Conservation (phyloP, 2,329 filamentous ascomycete genomes). For the Claviceps sorghi region DNA sequence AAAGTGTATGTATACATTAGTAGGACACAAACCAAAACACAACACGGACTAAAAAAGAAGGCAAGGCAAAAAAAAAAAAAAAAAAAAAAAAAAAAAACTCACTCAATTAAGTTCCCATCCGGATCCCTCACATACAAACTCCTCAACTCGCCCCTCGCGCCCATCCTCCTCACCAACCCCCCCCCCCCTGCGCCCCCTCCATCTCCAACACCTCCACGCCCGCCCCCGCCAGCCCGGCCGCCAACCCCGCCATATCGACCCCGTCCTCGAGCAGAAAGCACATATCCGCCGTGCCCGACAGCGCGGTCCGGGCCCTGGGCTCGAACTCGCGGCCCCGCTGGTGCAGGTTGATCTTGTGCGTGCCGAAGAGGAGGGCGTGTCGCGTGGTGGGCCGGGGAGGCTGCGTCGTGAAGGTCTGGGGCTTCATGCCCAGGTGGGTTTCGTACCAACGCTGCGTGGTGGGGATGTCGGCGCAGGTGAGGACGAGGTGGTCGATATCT, state of each 20-base stretch:
- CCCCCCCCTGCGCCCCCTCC: conserved; percentile 22
- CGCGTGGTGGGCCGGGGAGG: conserved; percentile 19
- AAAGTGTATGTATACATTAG: no score
- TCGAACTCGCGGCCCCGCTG: conserved; percentile 43
- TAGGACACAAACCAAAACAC: no score
- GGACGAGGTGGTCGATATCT: conserved; percentile 45
- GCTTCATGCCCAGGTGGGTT: conserved; percentile 36
- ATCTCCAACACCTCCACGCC: no score
- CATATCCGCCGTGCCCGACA: conserved; percentile 43
- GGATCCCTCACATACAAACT: conserved; percentile 48
- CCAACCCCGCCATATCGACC: conserved; percentile 28
- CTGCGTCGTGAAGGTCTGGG: conserved; percentile 32
- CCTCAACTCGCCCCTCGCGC: conserved; percentile 18
- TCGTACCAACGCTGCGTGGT: conserved; percentile 41
- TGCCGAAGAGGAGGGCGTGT: conserved; percentile 40
- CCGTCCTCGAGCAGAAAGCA: conserved; percentile 41
- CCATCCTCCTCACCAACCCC: conserved; percentile 18
- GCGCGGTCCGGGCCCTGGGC: conserved; percentile 38
- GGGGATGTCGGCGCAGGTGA: conserved; percentile 38
- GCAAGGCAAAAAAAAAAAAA: no score
- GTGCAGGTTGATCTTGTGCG: conserved; percentile 48
- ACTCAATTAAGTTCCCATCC: conserved; percentile 50
- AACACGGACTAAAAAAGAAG: no score
- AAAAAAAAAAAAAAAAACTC: conserved; percentile 12
- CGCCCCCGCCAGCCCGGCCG: conserved; percentile 7